A percentile compares a stretch with the other conserved stretches of the same genome.
Conservation (phyloP, 148 eudicot genomes). For the Fagopyrum tataricum region DNA sequence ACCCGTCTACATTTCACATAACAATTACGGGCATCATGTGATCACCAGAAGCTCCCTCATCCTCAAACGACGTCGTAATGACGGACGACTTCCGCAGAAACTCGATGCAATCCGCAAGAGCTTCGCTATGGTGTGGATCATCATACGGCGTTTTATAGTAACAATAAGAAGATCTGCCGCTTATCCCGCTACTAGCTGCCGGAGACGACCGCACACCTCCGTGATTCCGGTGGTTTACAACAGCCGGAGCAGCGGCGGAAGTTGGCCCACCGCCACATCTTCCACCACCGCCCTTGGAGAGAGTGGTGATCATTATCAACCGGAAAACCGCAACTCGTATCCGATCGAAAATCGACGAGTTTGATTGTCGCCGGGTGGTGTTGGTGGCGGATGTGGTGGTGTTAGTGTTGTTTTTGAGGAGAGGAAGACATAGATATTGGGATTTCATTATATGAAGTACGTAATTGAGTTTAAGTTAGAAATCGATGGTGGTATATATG, state of each 20-base stretch:
- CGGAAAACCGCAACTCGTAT: conserved; percentile 16
- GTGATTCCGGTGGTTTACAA: neutral
- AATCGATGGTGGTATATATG: neutral
- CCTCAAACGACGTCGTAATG: conserved; percentile 7
- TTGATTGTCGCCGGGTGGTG: neutral
- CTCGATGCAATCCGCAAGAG: conserved; percentile 18
- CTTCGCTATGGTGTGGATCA: conserved; percentile 15
- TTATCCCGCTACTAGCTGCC: neutral
- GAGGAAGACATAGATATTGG: conserved; percentile 15
- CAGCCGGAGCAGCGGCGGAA: neutral
- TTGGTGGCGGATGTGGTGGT: neutral
- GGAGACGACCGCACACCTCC: neutral
- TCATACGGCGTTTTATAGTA: conserved; percentile 4
- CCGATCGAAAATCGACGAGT: conserved; percentile 7
- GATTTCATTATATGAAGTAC: conserved; percentile 2
- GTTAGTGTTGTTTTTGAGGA: conserved; percentile 9
- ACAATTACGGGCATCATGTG: conserved; percentile 1
- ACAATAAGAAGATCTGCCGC: neutral
- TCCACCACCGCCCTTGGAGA: conserved; percentile 9
- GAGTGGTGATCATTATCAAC: conserved; percentile 16
- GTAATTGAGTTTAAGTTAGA: neutral
- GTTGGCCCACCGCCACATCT: neutral
- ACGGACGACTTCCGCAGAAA: conserved; percentile 13
- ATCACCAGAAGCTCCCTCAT: neutral
- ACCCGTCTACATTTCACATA: neutral